Base-by-base conservation (phyloP, 768 basidiomycete species). In the Termitomyces sp. region DNA sequence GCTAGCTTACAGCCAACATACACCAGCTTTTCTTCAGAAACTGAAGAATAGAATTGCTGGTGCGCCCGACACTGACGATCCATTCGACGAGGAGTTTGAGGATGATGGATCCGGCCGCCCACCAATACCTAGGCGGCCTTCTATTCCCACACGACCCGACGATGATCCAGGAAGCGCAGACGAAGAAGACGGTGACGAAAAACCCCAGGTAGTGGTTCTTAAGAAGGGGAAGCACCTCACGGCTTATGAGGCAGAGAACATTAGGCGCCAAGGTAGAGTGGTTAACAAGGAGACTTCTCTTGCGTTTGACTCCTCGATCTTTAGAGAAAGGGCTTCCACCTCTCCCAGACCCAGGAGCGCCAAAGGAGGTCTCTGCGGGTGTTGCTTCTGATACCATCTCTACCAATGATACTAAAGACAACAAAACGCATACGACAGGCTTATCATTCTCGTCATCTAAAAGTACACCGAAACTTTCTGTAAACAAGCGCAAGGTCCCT, bases 151-250 rank as follows among this genome's bases (percentile, higher is more conserved):
- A 65, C 78, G 88, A 34, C 87, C 87, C 0, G 79, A 76, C 13
- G 80, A 83, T 47, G 83, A 90, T 56, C 85, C 82, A 8, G 88
- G 88, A 50, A 89, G 87, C 62, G 88, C 81, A 13, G 85, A 86
- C 52, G 90, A 92, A 57, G 86, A 85, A 57, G 75, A 76, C 4
- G 81, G 68, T 0, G 93, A 94, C 64, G 94, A 95, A 70, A 86
- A 81, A 62, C 94, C 94, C 3, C 90, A 92, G 67, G 84, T 97
- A 8, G 92, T 97, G 3, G 94, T 96, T 9, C 68, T 97, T 62
- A 92, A 83, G 66, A 83, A 88, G 62, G 94, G 94, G 27, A 95
- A 92, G 68, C 94, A 97, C 74, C 76, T 97, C 43, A 84, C 83
- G 2, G 86, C 80, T 60, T 73, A 80, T 55, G 91, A 96, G 65